These are phyloP conservation scores for Colletotrichum tropicale DNA, from an alignment of 2,329 filamentous ascomycete genomes.

Conservation along the genomic window DNA sequence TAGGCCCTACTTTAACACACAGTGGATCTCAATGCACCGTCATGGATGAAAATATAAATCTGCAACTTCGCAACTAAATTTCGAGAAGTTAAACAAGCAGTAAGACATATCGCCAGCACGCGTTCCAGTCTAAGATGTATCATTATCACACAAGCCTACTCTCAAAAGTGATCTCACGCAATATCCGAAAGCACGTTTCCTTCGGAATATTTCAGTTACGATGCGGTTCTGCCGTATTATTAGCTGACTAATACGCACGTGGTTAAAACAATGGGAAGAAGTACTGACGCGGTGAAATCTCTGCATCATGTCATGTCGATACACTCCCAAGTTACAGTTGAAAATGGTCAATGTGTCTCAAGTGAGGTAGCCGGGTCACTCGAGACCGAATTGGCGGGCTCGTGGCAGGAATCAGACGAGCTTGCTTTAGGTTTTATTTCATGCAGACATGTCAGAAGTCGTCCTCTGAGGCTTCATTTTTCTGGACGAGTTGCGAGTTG, in stretches of 20 bases:
- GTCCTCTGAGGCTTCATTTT: not conserved
- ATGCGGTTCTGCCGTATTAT: not conserved
- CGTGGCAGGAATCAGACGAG: not conserved
- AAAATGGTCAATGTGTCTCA: no score
- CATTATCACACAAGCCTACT: no score
- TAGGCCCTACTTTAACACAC: rapidly evolving
- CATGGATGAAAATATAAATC: not conserved
- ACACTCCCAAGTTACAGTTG: no score
- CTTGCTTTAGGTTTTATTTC: not conserved
- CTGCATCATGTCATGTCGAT: no score
- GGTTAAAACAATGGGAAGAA: not conserved
- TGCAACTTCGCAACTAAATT: rapidly evolving
- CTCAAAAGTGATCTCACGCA: no score
- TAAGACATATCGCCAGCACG: rapidly evolving
- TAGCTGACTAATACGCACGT: rapidly evolving
- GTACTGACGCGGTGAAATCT: not conserved
- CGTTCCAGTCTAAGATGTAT: no score
- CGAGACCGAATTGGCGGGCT: not conserved
- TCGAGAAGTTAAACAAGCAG: not conserved
- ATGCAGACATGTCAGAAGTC: rapidly evolving
- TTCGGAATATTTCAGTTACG: no score
- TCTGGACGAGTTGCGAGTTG: rapidly evolving
- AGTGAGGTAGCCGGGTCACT: no score
- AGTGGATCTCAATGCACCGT: rapidly evolving
- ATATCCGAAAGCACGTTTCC: no score